Base-by-base conservation (phyloP, 176 grass and related monocot genomes). In the Carex cristatella region DNA sequence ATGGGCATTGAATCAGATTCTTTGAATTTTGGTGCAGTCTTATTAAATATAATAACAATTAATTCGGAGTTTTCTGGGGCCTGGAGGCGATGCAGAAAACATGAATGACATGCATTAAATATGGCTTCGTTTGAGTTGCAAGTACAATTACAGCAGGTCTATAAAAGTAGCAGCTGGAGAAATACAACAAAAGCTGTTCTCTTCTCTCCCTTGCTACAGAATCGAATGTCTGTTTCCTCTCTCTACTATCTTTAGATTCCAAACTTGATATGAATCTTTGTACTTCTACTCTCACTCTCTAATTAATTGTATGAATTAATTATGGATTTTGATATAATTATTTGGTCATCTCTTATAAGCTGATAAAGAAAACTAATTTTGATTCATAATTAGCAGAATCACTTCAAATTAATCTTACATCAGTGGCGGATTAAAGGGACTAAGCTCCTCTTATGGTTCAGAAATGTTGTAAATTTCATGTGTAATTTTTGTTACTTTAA, bases 81-180 rank as follows among this genome's bases (percentile, higher is more conserved):
- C 72, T 31, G 72, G 46, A 77, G 72, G 74, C 27, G 51, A 56
- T 51, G 53, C 51, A 78, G 48, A 78, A 55, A 78, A 78, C 74
- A 78, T 78, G 48, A 51, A 83, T 68, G 62, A 16, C 74, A 64
- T 81, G 79, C 79, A 81, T 81, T 81, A 30, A 81, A 63, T 64
- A 81, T 42, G 59, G 54, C 0, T 40, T 81, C 9, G 27, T 83
- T 83, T 63, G 61, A 67, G 46, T 9, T 46, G 81, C 40, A 83
- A 83, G 81, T 83, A 69, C 81, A 83, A 15, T 83, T 83, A 55
- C 19, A 83, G 74, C 74, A 77, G 73, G 73, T 77, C 27, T 12
- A 53, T 12, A 53, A 57, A 77, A 77, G 48, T 23, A 83, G 3
- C 35, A 83, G 81, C 27, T 33, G 63, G 16, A 67, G 79, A 65